Conservation (phyloP, 352 stramenopile genomes). For the Phytophthora syringae region DNA sequence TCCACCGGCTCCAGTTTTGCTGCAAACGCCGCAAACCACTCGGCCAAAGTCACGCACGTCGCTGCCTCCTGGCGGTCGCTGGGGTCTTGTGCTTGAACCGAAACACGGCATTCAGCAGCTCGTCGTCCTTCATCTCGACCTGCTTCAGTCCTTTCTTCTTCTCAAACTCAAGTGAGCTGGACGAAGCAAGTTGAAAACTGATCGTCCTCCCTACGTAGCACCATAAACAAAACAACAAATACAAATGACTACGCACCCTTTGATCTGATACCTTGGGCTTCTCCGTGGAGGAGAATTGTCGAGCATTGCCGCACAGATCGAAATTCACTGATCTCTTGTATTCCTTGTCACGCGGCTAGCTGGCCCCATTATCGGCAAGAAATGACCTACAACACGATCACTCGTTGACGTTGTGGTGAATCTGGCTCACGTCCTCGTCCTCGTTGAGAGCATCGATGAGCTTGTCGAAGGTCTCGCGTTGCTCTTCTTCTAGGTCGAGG, state of each 20-base stretch:
- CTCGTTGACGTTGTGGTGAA: constrained; percentile 87
- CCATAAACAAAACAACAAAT: no score
- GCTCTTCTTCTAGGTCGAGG: constrained; percentile 57
- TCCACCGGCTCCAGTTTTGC: constrained; percentile 10
- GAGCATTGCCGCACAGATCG: constrained; percentile 4
- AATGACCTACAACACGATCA: constrained; percentile 20
- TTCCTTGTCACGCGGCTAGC: not conserved
- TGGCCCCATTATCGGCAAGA: not conserved
- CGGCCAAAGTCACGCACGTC: constrained; percentile 29
- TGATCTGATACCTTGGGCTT: no score
- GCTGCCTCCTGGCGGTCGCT: constrained; percentile 29
- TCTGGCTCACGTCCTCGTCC: constrained; percentile 82
- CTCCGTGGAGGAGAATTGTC: no score
- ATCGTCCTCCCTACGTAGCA: no score
- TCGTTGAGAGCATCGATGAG: constrained; percentile 78
- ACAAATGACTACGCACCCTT: no score
- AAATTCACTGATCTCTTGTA: constrained; percentile 24
- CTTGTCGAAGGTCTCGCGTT: constrained; percentile 74
- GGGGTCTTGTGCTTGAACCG: constrained; percentile 53
- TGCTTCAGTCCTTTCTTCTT: not conserved
- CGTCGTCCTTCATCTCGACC: constrained; percentile 16
- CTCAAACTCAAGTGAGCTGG: not conserved
- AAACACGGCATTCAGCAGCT: constrained; percentile 45
- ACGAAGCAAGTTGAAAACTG: constrained; percentile 9
- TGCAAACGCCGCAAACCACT: constrained; percentile 31